Evolutionary conservation across 208 protist genomes (phyloP).

Genomic region (Leishmania lainsoni): DNA sequence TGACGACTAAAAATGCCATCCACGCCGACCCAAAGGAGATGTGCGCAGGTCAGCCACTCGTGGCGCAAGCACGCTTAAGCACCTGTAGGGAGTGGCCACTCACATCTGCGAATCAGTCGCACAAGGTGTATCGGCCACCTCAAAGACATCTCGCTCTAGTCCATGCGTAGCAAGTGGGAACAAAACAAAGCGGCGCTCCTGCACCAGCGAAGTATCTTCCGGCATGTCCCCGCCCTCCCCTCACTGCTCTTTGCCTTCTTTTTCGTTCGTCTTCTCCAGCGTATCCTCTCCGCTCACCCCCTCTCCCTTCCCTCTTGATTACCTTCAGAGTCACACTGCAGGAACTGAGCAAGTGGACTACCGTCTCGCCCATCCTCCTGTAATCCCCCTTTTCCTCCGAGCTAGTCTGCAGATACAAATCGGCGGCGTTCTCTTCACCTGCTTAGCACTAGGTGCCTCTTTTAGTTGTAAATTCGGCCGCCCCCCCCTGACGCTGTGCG

Average conservation of each 20-base stretch:
- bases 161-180: neutral
- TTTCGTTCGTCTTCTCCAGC: neutral
- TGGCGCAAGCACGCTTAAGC: neutral
- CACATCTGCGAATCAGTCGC: neutral
- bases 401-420: neutral
- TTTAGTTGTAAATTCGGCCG: neutral
- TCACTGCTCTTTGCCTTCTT: neutral
- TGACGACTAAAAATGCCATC: neutral
- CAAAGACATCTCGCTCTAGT: neutral
- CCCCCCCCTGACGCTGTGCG: neutral
- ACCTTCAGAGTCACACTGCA: neutral
- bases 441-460: neutral
- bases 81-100: neutral
- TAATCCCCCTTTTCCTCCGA: neutral
- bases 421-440: neutral
- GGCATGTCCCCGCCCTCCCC: neutral
- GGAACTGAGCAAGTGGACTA: neutral
- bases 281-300: neutral
- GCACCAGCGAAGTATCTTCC: neutral
- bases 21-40: neutral
- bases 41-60: neutral
- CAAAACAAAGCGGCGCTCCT: neutral
- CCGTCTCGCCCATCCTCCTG: neutral
- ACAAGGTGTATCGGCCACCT: neutral
- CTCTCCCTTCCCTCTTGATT: neutral